Evolutionary conservation across 257 asterid species (phyloP).

Genomic region (Nemophila menziesii): DNA sequence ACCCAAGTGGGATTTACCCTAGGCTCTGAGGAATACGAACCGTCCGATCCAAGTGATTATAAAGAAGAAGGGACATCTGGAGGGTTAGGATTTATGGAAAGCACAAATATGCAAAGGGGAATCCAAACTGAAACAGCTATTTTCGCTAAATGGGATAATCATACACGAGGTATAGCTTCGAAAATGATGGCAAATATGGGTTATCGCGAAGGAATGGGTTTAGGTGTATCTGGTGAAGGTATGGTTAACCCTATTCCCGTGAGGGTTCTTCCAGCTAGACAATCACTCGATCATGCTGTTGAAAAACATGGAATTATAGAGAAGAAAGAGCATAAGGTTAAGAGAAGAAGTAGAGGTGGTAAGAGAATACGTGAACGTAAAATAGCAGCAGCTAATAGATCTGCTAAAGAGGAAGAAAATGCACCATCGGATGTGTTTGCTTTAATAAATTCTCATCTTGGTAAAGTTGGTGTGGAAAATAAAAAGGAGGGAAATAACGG

Average conservation of each 20-base stretch:
- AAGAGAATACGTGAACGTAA: slow-evolving; percentile 77
- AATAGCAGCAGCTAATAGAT: slow-evolving; percentile 59
- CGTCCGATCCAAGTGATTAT: slow-evolving; percentile 42
- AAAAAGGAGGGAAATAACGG: slow-evolving; percentile 35
- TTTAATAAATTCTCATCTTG: slow-evolving; percentile 71
- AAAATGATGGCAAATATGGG: slow-evolving; percentile 99
- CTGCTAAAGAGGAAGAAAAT: slow-evolving; percentile 67
- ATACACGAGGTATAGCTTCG: slow-evolving; percentile 92
- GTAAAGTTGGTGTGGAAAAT: slow-evolving; percentile 22
- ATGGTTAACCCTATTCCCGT: slow-evolving; percentile 64
- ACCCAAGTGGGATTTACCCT: slow-evolving; percentile 50
- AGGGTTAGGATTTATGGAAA: slow-evolving; percentile 67
- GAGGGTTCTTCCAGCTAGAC: slow-evolving; percentile 63
- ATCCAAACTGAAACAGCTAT: slow-evolving; percentile 73
- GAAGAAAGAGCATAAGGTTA: slow-evolving; percentile 22
- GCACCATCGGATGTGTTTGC: slow-evolving; percentile 54
- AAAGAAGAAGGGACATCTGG: slow-evolving; percentile 45
- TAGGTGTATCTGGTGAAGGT: slow-evolving; percentile 91
- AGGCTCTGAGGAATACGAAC: slow-evolving; percentile 38
- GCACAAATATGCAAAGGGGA: slow-evolving; percentile 45
- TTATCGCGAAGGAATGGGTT: slow-evolving; percentile 96
- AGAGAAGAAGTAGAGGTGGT: slow-evolving; percentile 86
- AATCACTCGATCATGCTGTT: slow-evolving; percentile 71
- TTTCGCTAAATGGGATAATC: slow-evolving; percentile 95
- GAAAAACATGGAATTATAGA: slow-evolving; percentile 26